phyloP scores from a whole-genome alignment of 768 basidiomycete genomes.

The Amyloporia xantha region DNA sequence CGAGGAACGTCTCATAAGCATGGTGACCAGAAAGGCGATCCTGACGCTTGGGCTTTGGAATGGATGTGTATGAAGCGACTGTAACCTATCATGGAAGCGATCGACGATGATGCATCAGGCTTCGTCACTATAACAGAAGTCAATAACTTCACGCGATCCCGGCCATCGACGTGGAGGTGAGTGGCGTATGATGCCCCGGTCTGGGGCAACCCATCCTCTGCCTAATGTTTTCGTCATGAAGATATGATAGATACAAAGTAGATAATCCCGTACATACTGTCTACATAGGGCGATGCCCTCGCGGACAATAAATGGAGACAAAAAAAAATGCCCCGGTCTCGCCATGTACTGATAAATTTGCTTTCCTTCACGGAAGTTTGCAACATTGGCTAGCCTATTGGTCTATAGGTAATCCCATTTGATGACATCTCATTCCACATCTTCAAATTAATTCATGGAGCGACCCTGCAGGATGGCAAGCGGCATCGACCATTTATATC shows the following conservation, averaged over 20 bases:
- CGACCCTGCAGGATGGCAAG: slow-evolving; percentile 17
- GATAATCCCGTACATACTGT: too few relatives aligned
- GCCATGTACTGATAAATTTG: neutral
- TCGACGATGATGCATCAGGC: slow-evolving; percentile 34
- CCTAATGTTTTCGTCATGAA: too few relatives aligned
- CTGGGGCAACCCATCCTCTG: too few relatives aligned
- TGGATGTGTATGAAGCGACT: slow-evolving; percentile 28
- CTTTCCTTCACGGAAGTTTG: slow-evolving; percentile 12
- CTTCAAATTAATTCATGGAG: neutral
- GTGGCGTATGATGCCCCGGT: too few relatives aligned
- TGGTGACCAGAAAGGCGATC: slow-evolving; percentile 1
- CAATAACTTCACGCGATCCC: slow-evolving; percentile 24
- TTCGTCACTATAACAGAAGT: slow-evolving; percentile 30
- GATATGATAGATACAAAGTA: too few relatives aligned
- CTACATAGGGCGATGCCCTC: too few relatives aligned
- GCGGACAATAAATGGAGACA: too few relatives aligned
- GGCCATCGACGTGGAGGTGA: slow-evolving; percentile 27
- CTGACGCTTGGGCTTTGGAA: slow-evolving; percentile 29
- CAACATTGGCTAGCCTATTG: slow-evolving; percentile 29
- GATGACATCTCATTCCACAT: neutral
- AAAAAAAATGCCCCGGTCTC: neutral
- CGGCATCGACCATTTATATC: slow-evolving; percentile 7
- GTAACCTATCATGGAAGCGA: slow-evolving; percentile 29
- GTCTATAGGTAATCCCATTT: slow-evolving; percentile 24
- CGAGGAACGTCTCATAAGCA: neutral